These are phyloP conservation scores for Penicillium corylophilum DNA, from an alignment of 2,329 filamentous ascomycete genomes.

Conservation along the genomic window DNA sequence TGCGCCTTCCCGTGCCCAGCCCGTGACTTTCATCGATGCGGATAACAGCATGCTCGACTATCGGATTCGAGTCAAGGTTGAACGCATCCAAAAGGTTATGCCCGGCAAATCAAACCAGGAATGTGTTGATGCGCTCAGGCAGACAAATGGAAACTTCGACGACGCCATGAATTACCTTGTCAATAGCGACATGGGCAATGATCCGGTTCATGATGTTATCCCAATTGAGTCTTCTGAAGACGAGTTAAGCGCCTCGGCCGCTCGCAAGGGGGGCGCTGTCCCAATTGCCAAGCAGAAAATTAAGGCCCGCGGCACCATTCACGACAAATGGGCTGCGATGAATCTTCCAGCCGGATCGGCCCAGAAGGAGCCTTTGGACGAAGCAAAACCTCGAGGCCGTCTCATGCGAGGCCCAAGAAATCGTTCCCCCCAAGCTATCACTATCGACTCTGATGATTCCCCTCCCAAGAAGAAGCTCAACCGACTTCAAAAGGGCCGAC, in stretches of 20 bases:
- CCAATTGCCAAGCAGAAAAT: conserved; percentile 52
- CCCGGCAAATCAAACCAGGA: conserved; percentile 47
- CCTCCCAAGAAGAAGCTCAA: conserved; percentile 30
- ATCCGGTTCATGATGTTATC: conserved; percentile 31
- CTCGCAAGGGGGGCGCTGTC: conserved; percentile 14
- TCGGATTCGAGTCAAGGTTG: conserved; percentile 51
- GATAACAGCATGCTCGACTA: conserved; percentile 53
- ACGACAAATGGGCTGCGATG: conserved; percentile 57
- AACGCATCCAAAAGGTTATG: conserved; percentile 52
- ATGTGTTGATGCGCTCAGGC: conserved; percentile 52
- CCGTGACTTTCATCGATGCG: conserved; percentile 43
- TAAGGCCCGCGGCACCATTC: conserved; percentile 56
- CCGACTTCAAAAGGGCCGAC: conserved; percentile 52
- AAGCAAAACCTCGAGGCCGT: conserved; percentile 36
- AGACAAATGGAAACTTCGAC: conserved; percentile 54
- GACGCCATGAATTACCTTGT: conserved; percentile 54
- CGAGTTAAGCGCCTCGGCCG: conserved; percentile 32
- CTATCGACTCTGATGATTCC: conserved; percentile 17
- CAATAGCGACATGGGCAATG: conserved; percentile 10
- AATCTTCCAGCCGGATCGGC: conserved; percentile 30
- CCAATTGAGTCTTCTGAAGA: conserved; percentile 41
- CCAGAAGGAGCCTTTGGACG: conserved; percentile 22
- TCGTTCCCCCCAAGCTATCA: conserved; percentile 26
- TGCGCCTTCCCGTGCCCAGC: conserved; percentile 47
- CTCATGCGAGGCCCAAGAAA: conserved; percentile 39